A percentile compares a stretch with the other conserved stretches of the same genome.
Conservation (phyloP, 305 asterid species). For the Solanum chacoense region DNA sequence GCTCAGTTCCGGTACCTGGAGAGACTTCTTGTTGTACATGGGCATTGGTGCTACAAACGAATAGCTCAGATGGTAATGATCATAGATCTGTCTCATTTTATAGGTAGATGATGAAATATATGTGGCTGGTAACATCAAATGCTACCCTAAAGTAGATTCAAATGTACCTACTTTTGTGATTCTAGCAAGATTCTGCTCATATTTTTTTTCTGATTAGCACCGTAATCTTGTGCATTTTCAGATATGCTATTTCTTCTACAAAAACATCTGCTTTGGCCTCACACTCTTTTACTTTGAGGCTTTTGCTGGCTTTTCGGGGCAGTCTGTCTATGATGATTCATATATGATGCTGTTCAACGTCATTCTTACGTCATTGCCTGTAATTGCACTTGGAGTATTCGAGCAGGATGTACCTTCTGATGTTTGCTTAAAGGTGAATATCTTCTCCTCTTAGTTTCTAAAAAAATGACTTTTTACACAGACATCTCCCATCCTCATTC, state of each 20-base stretch:
- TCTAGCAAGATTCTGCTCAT: background rate
- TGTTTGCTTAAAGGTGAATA: constrained; percentile 69
- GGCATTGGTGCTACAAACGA: constrained; percentile 97
- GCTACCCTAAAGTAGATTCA: background rate
- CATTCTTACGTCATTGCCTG: constrained; percentile 83
- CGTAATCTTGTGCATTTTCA: constrained; percentile 17
- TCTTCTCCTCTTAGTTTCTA: background rate
- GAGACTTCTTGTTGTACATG: constrained; percentile 82
- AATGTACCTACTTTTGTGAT: background rate
- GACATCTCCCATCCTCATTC: background rate
- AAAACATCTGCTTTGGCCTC: constrained; percentile 84
- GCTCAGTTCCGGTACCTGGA: constrained; percentile 87
- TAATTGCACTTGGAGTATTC: constrained; percentile 78
- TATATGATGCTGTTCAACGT: constrained; percentile 87
- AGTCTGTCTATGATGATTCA: constrained; percentile 74
- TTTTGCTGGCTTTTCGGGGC: constrained; percentile 79
- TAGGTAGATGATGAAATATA: background rate
- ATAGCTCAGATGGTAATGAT: constrained; percentile 77
- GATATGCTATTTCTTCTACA: constrained; percentile 92
- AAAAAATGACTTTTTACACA: background rate
- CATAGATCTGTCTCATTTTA: background rate
- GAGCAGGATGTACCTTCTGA: constrained; percentile 87
- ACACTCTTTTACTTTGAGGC: constrained; percentile 85
- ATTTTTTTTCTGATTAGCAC: background rate
- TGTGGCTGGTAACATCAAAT: background rate